phyloP scores from a whole-genome alignment of 1,284 basidiomycete species.

The Omphalotus olearius region DNA sequence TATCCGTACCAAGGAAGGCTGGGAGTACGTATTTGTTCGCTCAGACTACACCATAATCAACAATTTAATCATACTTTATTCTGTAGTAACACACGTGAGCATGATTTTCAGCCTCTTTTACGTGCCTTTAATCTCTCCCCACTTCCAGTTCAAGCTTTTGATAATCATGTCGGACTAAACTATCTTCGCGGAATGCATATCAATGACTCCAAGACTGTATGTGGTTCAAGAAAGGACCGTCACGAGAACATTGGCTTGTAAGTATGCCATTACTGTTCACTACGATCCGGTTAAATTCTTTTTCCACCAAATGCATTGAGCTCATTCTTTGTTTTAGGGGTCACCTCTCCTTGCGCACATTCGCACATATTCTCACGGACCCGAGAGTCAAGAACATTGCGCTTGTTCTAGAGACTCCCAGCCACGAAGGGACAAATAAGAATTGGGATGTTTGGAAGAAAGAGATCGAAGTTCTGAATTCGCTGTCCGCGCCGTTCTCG shows the following conservation, averaged over 20 bases:
- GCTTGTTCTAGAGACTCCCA: slow-evolving; percentile 80
- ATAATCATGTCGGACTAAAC: slow-evolving; percentile 60
- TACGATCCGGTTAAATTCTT: not conserved
- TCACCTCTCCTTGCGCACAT: slow-evolving; percentile 59
- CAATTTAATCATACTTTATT: slow-evolving; percentile 36
- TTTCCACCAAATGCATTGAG: not conserved
- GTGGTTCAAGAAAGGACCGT: slow-evolving; percentile 68
- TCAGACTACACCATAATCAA: slow-evolving; percentile 1
- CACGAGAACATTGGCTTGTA: slow-evolving; percentile 85
- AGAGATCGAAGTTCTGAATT: slow-evolving; percentile 64
- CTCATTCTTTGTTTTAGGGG: slow-evolving; percentile 40
- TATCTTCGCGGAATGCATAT: slow-evolving; percentile 82
- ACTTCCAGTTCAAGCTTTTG: slow-evolving; percentile 54
- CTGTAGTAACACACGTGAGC: slow-evolving; percentile 14
- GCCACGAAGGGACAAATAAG: slow-evolving; percentile 34
- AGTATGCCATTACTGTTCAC: slow-evolving; percentile 22
- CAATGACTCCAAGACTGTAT: slow-evolving; percentile 74
- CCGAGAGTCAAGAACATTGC: slow-evolving; percentile 67
- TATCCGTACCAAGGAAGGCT: slow-evolving; percentile 61
- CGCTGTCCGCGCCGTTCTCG: slow-evolving; percentile 28
- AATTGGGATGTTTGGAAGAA: slow-evolving; percentile 63
- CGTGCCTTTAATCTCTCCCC: not conserved
- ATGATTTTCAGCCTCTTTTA: not conserved
- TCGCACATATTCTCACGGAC: slow-evolving; percentile 69
- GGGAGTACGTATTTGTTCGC: slow-evolving; percentile 49